Base-by-base conservation (phyloP, 352 stramenopile genomes). In the Halophytophthora batemanensis region DNA sequence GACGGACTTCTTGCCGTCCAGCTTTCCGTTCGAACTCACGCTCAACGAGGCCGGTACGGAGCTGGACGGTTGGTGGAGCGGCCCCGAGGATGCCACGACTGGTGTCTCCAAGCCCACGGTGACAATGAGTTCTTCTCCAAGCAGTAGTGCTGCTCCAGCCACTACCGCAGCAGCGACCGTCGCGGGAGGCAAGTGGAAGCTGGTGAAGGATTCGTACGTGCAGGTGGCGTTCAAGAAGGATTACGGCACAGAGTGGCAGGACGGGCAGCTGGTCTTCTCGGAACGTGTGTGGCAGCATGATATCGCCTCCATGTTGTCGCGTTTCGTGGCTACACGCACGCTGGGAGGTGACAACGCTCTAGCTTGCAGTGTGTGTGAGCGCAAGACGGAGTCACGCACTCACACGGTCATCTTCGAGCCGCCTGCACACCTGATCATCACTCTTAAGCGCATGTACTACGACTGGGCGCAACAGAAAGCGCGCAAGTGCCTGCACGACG, bases 381-480 rank as follows among this genome's bases (percentile, higher is more conserved):
- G 61, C 13, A 93, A 93, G 49, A 93, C 85, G 0, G 85, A 93
- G 54, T 93, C 79, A 5, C 66, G 83, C 14, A 86, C 82, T 1
- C 79, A 93, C 65, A 91, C 86, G 3, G 81, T 93, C 8, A 74
- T 94, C 21, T 75, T 88, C 35, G 63, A 80, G n/a, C 85, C 84
- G 21, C 86, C 86, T 3, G 65, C 77, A 19, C 85, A 95, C 37
- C 53, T 96, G 29, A 93, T 96, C 41, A 69, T 96, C 35, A 96
- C 86, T 31, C 52, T 96, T 18, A 96, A 96, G 66, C 79, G 86
- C 38, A 96, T 96, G 86, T 93, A 77, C 45, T 96, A 95, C 59
- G 86, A 96, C 49, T 95, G 85, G 84, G 82, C 59, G 7, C 79
- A 90, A 51, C 81, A 96, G 35, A 95, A 93, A 56, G 90, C 85